Conservation (phyloP, 257 asterid species). For the Scutellaria barbata region DNA sequence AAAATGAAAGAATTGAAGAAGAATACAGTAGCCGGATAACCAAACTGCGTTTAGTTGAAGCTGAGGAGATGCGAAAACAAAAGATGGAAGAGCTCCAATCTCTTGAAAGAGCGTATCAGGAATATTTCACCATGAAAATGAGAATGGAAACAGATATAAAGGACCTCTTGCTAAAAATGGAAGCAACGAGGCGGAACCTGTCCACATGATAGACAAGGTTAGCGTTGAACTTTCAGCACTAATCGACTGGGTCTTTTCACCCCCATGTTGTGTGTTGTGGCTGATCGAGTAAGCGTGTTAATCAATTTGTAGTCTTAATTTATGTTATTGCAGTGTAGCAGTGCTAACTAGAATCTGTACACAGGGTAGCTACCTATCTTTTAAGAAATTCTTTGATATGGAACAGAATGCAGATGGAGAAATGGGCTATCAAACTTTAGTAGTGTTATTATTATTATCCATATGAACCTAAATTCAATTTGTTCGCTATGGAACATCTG, state of each 20-base stretch:
- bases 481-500: constrained; percentile 23
- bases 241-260: background rate
- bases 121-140: constrained; percentile 80
- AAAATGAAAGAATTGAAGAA: constrained; percentile 79
- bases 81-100: constrained; percentile 81
- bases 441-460: constrained; percentile 23
- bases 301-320: constrained; percentile 40
- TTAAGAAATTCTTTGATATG: constrained; percentile 25
- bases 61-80: constrained; percentile 90
- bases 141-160: constrained; percentile 91
- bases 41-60: constrained; percentile 74
- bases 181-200: constrained; percentile 81
- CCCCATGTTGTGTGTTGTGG: constrained; percentile 15
- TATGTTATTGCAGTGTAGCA: constrained; percentile 39
- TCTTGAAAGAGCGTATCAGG: constrained; percentile 74
- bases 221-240: background rate
- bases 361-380: constrained; percentile 42
- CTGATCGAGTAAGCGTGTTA: constrained; percentile 9
- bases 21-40: constrained; percentile 66
- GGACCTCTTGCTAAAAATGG: constrained; percentile 90
- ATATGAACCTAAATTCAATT: constrained; percentile 25
- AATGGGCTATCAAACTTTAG: constrained; percentile 36
- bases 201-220: constrained; percentile 42
- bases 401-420: constrained; percentile 34
- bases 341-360: constrained; percentile 56